These are phyloP conservation scores for Hypoxylon sp. DNA, from an alignment of 2,329 filamentous ascomycete species.

Conservation along the genomic window DNA sequence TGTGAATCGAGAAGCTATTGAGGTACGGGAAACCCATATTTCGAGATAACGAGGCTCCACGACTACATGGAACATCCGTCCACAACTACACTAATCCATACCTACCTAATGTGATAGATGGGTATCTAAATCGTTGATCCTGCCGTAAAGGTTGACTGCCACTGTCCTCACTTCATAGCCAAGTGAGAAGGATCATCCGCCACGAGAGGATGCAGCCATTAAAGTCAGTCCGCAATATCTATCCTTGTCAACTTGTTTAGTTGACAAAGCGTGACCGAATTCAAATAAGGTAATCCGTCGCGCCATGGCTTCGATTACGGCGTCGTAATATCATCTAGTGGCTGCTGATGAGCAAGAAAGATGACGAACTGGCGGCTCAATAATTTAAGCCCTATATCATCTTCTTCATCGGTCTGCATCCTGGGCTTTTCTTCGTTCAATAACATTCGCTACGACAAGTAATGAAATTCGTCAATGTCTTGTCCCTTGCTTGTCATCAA, in stretches of 20 bases:
- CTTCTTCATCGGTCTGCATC: background rate
- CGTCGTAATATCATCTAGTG: background rate
- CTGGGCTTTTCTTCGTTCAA: background rate
- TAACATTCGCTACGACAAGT: background rate
- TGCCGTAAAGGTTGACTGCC: background rate
- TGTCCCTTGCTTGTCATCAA: background rate
- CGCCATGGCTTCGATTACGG: background rate
- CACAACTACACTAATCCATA: background rate
- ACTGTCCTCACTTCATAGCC: background rate
- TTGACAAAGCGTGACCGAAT: background rate
- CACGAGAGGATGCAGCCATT: background rate
- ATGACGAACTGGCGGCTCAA: conserved; percentile 2
- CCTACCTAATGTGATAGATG: background rate
- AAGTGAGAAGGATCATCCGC: background rate
- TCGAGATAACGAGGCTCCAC: background rate
- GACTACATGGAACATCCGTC: background rate
- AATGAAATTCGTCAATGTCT: background rate
- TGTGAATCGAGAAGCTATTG: too few relatives aligned
- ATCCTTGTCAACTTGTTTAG: background rate
- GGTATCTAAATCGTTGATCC: background rate
- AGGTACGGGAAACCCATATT: too few relatives aligned
- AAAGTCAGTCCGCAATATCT: background rate
- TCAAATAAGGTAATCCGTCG: background rate
- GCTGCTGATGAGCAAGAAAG: background rate
- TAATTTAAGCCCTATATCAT: background rate